These are phyloP conservation scores for Russula ochroleuca DNA, from an alignment of 768 basidiomycete species.

Conservation along the genomic window DNA sequence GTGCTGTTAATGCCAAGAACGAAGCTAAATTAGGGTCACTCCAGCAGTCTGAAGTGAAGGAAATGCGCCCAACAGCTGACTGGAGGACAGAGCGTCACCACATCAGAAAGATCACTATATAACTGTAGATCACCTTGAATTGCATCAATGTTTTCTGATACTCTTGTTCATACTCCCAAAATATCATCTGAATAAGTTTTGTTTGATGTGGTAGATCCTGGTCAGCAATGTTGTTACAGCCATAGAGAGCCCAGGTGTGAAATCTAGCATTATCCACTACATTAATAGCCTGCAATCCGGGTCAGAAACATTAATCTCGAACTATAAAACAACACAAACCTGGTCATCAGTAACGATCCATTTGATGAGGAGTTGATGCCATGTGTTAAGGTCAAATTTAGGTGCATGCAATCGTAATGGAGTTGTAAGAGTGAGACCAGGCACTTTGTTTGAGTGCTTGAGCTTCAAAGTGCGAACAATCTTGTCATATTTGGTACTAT, in stretches of 20 bases:
- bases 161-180: not conserved
- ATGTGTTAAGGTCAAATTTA: not conserved
- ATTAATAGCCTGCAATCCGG: not conserved
- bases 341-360: not conserved
- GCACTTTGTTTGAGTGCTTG: not conserved
- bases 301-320: accelerated
- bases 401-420: too few species aligned
- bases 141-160: not conserved
- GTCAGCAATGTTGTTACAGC: not conserved
- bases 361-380: not conserved
- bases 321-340: not conserved
- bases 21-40: not conserved
- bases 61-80: not conserved
- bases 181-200: not conserved
- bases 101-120: too few species aligned
- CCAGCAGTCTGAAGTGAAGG: not conserved
- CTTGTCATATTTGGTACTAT: not conserved
- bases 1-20: not conserved
- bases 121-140: not conserved
- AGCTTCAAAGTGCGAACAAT: not conserved
- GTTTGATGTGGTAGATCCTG: not conserved
- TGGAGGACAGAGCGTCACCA: too few species aligned
- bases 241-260: not conserved
- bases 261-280: not conserved
- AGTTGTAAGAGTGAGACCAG: not conserved